phyloP scores from a whole-genome alignment of 306 rosid genomes.

The Abrus pulchellus region DNA sequence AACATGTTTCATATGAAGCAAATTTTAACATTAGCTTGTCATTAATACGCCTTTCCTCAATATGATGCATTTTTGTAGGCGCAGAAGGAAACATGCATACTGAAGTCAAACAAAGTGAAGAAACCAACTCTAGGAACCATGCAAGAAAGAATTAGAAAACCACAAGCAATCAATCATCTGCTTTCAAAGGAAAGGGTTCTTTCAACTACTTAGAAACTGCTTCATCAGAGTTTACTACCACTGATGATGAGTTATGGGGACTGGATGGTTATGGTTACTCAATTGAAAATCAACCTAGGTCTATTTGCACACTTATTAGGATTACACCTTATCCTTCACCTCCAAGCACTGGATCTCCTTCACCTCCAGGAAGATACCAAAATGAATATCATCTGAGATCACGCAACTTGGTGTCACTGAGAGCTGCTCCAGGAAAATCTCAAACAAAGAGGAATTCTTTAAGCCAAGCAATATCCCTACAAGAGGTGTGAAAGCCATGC shows the following conservation, averaged over 20 bases:
- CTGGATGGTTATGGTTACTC: slow-evolving; percentile 1
- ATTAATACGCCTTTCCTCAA: neutral
- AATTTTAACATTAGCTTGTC: neutral
- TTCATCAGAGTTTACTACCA: neutral
- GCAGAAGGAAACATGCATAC: neutral
- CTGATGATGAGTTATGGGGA: neutral
- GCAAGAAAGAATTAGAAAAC: slow-evolving; percentile 15
- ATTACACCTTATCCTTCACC: slow-evolving; percentile 5
- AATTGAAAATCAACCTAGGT: neutral
- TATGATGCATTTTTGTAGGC: slow-evolving; percentile 46
- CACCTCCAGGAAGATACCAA: neutral
- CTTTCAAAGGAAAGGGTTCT: slow-evolving; percentile 25
- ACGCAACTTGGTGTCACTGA: neutral
- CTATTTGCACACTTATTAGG: neutral
- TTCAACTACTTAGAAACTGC: slow-evolving; percentile 36
- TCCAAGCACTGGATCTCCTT: neutral
- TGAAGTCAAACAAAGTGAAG: slow-evolving; percentile 16
- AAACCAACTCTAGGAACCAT: slow-evolving; percentile 3
- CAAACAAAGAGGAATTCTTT: slow-evolving; percentile 8
- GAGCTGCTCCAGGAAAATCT: slow-evolving; percentile 38
- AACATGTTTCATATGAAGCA: neutral
- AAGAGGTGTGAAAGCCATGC: slow-evolving; percentile 52
- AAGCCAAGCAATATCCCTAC: neutral
- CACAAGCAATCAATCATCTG: slow-evolving; percentile 4
- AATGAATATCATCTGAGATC: slow-evolving; percentile 3